phyloP scores from a whole-genome alignment of 2,329 filamentous ascomycete species.

The Ophiostoma angusticollis region DNA sequence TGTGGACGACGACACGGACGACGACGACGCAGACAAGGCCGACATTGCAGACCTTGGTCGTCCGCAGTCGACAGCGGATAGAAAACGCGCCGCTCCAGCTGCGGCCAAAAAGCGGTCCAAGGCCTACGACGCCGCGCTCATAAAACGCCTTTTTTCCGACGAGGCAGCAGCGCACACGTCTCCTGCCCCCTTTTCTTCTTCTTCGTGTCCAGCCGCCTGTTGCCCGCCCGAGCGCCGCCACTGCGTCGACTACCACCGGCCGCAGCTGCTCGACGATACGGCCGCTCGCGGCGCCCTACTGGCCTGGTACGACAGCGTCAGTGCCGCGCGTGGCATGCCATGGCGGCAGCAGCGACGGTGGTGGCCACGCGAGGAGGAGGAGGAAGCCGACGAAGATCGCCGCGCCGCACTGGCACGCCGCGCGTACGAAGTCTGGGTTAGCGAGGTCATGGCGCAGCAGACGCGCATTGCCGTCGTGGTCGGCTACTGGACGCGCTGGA shows the following conservation, averaged over 20 bases:
- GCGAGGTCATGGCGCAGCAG: slow-evolving; percentile 55
- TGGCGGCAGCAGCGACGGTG: slow-evolving; percentile 28
- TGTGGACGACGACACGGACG: neutral
- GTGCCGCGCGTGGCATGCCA: slow-evolving; percentile 38
- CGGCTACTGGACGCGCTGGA: slow-evolving; percentile 52
- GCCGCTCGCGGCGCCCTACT: slow-evolving; percentile 27
- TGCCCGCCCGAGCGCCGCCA: slow-evolving; percentile 23
- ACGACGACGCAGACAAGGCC: neutral
- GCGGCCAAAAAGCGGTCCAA: neutral
- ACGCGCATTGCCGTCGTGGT: slow-evolving; percentile 50
- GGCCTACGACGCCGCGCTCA: too few relatives aligned
- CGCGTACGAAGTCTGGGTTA: slow-evolving; percentile 55
- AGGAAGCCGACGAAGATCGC: neutral
- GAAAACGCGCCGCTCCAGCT: neutral
- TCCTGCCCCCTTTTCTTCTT: too few relatives aligned
- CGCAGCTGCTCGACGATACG: slow-evolving; percentile 31
- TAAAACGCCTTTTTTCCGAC: slow-evolving; percentile 1
- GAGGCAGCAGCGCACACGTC: neutral
- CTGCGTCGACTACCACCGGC: slow-evolving; percentile 33
- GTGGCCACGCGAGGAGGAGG: neutral
- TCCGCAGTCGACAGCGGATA: too few relatives aligned
- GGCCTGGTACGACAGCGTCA: slow-evolving; percentile 38
- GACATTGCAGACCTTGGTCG: too few relatives aligned
- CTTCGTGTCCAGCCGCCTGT: slow-evolving; percentile 9
- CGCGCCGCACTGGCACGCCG: slow-evolving; percentile 31